Base-by-base conservation (phyloP, 768 basidiomycete species). In the Suillus brevipes region DNA sequence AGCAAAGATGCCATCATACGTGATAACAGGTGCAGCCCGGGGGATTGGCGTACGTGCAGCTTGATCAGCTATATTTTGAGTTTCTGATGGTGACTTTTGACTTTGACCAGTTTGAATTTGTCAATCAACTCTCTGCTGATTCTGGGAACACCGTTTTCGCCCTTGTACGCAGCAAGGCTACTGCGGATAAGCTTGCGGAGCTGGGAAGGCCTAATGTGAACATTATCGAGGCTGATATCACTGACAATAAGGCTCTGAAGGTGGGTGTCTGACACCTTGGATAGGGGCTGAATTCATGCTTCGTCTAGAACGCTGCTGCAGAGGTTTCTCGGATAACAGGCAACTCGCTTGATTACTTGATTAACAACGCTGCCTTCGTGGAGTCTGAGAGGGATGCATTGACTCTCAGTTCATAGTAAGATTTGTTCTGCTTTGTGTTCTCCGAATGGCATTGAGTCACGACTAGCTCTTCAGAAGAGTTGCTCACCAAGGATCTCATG, bases 201-300 rank as follows among this genome's bases (percentile, higher is more conserved):
- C 43, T 38, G 59, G 71, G 16, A 38, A 62, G 61, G 63, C 57
- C 3, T 12, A 79, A 80, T 61, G 56, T 83, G 10, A 73, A 77
- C 52, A 56, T 80, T 18, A 10, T 83, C 37, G 65, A 78, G 61
- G 77, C 75, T 6, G 81, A 83, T 65, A 72, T 82, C 58, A 76
- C 71, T 16, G 70, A 79, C 61, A 61, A 38, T 38, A 45, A 52
- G 9, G 66, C 73, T 4, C 63, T 81, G 55, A 70, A 74, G 69
- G 80, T 76, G 52, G 64, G 73, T 66, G 3, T 31, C 16, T 8
- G 47, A 55, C 12, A 38, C 55, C 42, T 10, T 9, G 52, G 31
- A 9, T 23, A 40, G 57, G 57, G 28, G 45, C 57, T 47, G 7
- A 34, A 16, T 18, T 42, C 31, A 61, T 3, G n/a, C 23, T 58